These are phyloP conservation scores for Grammothele lineata DNA, from an alignment of 768 basidiomycete genomes.

Conservation along the genomic window DNA sequence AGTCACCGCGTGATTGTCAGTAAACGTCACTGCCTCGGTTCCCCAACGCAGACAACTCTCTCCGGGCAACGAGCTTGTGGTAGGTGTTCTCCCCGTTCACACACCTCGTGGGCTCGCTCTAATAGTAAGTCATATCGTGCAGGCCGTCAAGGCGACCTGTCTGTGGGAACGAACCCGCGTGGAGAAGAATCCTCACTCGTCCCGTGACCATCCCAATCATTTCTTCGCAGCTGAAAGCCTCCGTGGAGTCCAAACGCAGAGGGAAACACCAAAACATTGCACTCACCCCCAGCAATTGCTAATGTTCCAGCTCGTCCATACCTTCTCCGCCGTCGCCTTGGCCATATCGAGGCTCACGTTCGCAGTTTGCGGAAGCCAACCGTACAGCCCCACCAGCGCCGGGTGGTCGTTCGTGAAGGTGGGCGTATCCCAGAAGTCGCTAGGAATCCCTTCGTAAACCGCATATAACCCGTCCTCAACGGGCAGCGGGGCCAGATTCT, in stretches of 20 bases:
- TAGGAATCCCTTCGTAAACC: slow-evolving; percentile 52
- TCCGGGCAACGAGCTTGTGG: too few species aligned
- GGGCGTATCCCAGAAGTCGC: slow-evolving; percentile 48
- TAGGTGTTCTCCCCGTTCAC: too few species aligned
- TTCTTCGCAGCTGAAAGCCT: too few species aligned
- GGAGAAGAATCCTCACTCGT: too few species aligned
- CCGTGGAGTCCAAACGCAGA: too few species aligned
- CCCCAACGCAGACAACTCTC: background rate
- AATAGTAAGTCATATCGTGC: too few species aligned
- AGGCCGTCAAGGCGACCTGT: too few species aligned
- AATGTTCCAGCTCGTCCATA: slow-evolving; percentile 51
- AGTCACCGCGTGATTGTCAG: too few species aligned
- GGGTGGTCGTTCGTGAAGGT: slow-evolving; percentile 55
- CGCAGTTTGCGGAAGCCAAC: slow-evolving; percentile 51
- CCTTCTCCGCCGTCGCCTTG: slow-evolving; percentile 47
- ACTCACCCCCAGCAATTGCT: slow-evolving; percentile 51
- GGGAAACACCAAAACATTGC: background rate
- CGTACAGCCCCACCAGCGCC: slow-evolving; percentile 49
- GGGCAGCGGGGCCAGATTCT: slow-evolving; percentile 47
- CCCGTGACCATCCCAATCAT: too few species aligned
- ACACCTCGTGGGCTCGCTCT: too few species aligned
- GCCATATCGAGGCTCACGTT: slow-evolving; percentile 45
- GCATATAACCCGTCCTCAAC: slow-evolving; percentile 47
- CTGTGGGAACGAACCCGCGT: too few species aligned
- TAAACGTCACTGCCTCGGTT: background rate